Percentiles rank a stretch among this genome's conserved stretches.
phyloP scores from a whole-genome alignment of 2,329 filamentous ascomycete genomes.

The Bipolaris victoriae region DNA sequence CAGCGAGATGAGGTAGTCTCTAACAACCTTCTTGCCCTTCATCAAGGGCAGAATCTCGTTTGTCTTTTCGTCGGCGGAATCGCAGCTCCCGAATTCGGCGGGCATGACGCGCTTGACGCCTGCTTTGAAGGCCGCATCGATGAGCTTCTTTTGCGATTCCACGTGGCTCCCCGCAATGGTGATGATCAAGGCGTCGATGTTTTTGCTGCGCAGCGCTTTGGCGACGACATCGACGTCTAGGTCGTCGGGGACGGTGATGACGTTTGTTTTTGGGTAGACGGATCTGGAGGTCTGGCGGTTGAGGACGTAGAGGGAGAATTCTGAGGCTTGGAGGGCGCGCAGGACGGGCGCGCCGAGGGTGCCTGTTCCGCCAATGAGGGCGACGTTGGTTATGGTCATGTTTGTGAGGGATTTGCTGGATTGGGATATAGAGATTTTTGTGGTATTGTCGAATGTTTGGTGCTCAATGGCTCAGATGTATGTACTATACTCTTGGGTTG shows the following conservation, averaged over 20 bases:
- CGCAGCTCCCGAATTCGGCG: slow-evolving; percentile 63
- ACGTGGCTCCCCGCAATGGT: slow-evolving; percentile 55
- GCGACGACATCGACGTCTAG: slow-evolving; percentile 40
- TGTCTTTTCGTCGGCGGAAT: slow-evolving; percentile 49
- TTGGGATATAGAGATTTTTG: not conserved
- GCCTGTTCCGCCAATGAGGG: slow-evolving; percentile 50
- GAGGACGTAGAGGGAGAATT: slow-evolving; percentile 43
- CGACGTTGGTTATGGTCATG: slow-evolving; percentile 47
- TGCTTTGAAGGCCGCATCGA: slow-evolving; percentile 64
- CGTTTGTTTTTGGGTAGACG: slow-evolving; percentile 51
- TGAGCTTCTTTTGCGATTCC: slow-evolving; percentile 57
- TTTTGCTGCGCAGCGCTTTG: slow-evolving; percentile 53
- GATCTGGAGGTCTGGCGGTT: slow-evolving; percentile 46
- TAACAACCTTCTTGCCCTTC: slow-evolving; percentile 54
- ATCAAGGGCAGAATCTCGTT: slow-evolving; percentile 60
- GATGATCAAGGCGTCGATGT: slow-evolving; percentile 58
- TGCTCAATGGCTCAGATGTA: not conserved
- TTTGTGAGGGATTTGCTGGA: not conserved
- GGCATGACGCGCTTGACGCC: slow-evolving; percentile 67
- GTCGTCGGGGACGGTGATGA: slow-evolving; percentile 50
- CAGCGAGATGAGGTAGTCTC: slow-evolving; percentile 57
- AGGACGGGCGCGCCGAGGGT: slow-evolving; percentile 45
- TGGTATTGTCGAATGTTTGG: not conserved
- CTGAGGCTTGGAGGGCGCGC: slow-evolving; percentile 37
- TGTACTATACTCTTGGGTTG: too few species aligned